A percentile compares a stretch with the other conserved stretches of the same genome.
These are phyloP conservation scores for Podaxis carcinomalis DNA, from an alignment of 768 basidiomycete genomes.

Conservation along the genomic window DNA sequence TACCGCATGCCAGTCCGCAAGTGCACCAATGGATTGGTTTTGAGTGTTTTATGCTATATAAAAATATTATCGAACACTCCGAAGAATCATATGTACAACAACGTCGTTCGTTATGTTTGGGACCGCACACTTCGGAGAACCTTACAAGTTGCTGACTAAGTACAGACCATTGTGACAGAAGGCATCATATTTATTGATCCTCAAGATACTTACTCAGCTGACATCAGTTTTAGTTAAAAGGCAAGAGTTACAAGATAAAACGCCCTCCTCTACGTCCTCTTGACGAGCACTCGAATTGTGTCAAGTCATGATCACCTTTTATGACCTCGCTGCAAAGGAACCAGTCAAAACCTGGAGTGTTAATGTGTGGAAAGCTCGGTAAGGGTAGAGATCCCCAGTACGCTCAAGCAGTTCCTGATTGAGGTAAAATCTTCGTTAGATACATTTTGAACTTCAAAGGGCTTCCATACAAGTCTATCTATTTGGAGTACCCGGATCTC, in stretches of 20 bases:
- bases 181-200: too few species aligned
- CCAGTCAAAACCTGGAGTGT: slow-evolving; percentile 1
- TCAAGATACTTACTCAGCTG: background rate
- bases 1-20: too few species aligned
- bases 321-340: slow-evolving; percentile 5
- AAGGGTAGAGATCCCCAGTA: background rate
- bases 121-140: too few species aligned
- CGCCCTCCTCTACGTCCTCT: too few species aligned
- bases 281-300: background rate
- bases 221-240: background rate
- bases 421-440: background rate
- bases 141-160: too few species aligned
- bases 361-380: slow-evolving; percentile 11
- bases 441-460: slow-evolving; percentile 11
- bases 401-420: slow-evolving; percentile 2
- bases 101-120: too few species aligned
- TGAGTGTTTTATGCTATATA: too few species aligned
- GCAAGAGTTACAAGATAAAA: background rate
- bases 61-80: too few species aligned
- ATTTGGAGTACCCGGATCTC: slow-evolving; percentile 11
- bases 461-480: slow-evolving; percentile 8
- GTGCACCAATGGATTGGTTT: too few species aligned
- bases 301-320: slow-evolving; percentile 14
- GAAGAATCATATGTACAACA: too few species aligned
- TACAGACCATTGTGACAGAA: background rate